These are phyloP conservation scores for Torulaspora quercuum DNA, from an alignment of 805 yeast genomes.

Conservation along the genomic window DNA sequence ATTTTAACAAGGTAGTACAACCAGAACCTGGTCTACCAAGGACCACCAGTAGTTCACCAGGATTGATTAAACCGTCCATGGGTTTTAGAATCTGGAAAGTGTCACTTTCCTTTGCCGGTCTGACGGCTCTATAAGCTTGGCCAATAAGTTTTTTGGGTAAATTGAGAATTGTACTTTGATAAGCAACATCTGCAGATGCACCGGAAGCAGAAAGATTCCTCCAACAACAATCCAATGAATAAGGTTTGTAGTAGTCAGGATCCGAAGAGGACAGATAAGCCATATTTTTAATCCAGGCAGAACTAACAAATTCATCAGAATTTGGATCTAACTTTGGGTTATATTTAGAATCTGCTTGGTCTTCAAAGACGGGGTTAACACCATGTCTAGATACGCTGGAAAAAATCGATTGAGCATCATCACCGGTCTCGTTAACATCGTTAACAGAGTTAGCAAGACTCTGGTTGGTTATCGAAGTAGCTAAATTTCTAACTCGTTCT, in stretches of 20 bases:
- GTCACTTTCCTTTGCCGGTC: conserved; percentile 27
- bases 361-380: conserved; percentile 27
- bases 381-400: conserved; percentile 17
- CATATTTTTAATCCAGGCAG: conserved; percentile 65
- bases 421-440: background rate
- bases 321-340: conserved; percentile 55
- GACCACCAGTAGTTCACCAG: conserved; percentile 67
- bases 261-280: conserved; percentile 51
- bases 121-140: conserved; percentile 23
- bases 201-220: conserved; percentile 59
- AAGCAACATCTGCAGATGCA: conserved; percentile 64
- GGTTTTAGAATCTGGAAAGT: conserved; percentile 55
- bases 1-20: conserved; percentile 63
- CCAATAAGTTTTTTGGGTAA: conserved; percentile 34
- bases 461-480: conserved; percentile 20
- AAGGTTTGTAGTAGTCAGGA: conserved; percentile 60
- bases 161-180: conserved; percentile 56
- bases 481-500: conserved; percentile 40
- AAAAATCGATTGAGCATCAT: conserved; percentile 17
- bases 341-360: conserved; percentile 21
- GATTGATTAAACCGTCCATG: conserved; percentile 59
- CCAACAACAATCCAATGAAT: conserved; percentile 58
- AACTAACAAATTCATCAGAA: conserved; percentile 55
- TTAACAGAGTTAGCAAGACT: conserved; percentile 4
- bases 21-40: conserved; percentile 80